Conservation (phyloP, 2,329 filamentous ascomycete genomes). For the Penicillium sp. region DNA sequence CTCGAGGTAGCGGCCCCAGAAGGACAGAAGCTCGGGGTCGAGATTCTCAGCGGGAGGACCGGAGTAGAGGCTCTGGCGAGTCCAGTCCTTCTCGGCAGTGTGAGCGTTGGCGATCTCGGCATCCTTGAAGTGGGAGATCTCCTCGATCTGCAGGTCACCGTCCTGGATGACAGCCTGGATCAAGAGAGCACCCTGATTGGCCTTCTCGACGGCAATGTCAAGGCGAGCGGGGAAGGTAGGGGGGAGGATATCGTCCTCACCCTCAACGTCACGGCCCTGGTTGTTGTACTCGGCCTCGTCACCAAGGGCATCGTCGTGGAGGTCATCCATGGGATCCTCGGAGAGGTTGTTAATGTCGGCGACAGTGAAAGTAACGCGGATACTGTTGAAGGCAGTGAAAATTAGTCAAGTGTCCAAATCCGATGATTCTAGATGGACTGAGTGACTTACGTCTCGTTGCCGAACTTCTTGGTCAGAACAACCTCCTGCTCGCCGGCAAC, state of each 20-base stretch:
- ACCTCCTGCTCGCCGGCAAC: conserved; percentile 84
- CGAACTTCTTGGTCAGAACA: conserved; percentile 75
- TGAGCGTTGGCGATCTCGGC: conserved; percentile 73
- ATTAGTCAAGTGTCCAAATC: not conserved
- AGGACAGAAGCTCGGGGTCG: conserved; percentile 90
- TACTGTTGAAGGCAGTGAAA: conserved; percentile 45
- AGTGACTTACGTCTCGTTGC: conserved; percentile 79
- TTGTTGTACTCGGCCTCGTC: conserved; percentile 59
- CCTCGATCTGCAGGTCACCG: conserved; percentile 82
- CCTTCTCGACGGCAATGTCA: conserved; percentile 86
- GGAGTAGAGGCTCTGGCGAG: conserved; percentile 76
- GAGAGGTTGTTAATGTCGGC: conserved; percentile 73
- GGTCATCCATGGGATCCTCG: conserved; percentile 52
- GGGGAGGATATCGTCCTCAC: conserved; percentile 50
- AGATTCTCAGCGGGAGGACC: conserved; percentile 92
- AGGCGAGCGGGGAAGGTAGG: conserved; percentile 75
- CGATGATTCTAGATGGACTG: not conserved
- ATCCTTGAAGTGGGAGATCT: conserved; percentile 83
- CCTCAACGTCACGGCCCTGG: conserved; percentile 53
- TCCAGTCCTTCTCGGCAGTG: conserved; percentile 74
- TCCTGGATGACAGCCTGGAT: conserved; percentile 86
- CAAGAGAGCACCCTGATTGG: conserved; percentile 78
- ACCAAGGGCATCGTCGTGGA: conserved; percentile 57
- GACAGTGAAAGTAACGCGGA: conserved; percentile 81
- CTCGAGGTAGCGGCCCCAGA: conserved; percentile 91